Evolutionary conservation across 169 alveolate genomes (phyloP), one percentile per base, ranked within the genome.

Genomic region (Theileria sp.): DNA sequence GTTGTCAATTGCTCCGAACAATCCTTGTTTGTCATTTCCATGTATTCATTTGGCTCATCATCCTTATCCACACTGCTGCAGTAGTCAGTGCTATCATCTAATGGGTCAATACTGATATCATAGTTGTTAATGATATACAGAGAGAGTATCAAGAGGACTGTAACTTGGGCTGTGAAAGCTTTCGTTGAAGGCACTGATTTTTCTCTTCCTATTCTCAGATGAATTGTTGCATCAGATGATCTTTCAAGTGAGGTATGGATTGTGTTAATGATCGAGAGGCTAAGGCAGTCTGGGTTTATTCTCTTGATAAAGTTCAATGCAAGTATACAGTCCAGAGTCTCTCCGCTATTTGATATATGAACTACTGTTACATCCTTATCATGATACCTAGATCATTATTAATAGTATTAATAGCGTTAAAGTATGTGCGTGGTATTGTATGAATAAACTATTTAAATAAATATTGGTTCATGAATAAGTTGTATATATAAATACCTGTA

Each of bases 151-250:
- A 71, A 44, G 30, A 76, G 80, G 30, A 68, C 34, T 69, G 75
- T 61, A 10, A 77, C 38, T 84, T 97, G 96, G 9, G 98, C 95
- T 8, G 98, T 94, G 83, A 97, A 97, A 36, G 99, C 96, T 86
- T 98, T 98, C 15, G 99, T 97, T 7, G 98, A 94, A 26, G 99
- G 99, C 34, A 97, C 99, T 7, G 98, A 98, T 13, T 96, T 95
- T 83, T 98, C 99, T 73, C 99, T 86, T 12, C 99, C 99, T 13
- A 98, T 97, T 88, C 97, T 96, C 64, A 97, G 84, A 85, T 96
- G 95, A 34, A 97, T 96, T 13, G 98, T 97, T 60, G 95, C 83
- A 36, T 88, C 93, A 21, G 93, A 86, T 61, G 92, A 84, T 30
- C 97, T 89, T 15, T 97, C 97, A 25, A 96, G 79, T 67, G 92